Evolutionary conservation across 257 asterid species (phyloP).

Genomic region (Verbascum thapsus): DNA sequence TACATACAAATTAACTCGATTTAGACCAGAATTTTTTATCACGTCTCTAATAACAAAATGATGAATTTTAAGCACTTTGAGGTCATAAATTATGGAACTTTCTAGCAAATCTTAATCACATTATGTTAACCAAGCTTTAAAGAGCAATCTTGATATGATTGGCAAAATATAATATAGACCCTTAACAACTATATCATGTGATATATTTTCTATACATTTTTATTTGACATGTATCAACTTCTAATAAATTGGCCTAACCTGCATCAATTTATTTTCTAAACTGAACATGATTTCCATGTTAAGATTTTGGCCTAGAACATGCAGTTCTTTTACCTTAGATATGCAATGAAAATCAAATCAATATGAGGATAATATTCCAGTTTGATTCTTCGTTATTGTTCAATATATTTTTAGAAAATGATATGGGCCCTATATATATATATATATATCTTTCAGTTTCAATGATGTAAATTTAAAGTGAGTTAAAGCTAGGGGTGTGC

Average conservation of each 20-base stretch:
- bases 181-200: conserved; percentile 22
- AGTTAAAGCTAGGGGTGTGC: too few species aligned
- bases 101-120: conserved; percentile 27
- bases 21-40: too few species aligned
- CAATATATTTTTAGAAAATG: conserved; percentile 25
- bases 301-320: conserved; percentile 3
- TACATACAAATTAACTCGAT: too few species aligned
- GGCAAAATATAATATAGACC: conserved; percentile 10
- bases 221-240: conserved; percentile 6
- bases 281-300: conserved; percentile 22
- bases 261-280: conserved; percentile 11
- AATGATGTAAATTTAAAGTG: too few species aligned
- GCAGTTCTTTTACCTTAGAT: neutral
- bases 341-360: neutral
- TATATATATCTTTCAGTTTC: conserved; percentile 25
- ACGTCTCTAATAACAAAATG: too few species aligned
- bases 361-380: conserved; percentile 30
- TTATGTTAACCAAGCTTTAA: neutral
- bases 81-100: conserved; percentile 5
- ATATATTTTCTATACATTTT: too few species aligned
- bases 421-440: conserved; percentile 27
- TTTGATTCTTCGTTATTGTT: conserved; percentile 34
- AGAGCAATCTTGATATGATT: conserved; percentile 31
- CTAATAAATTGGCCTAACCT: conserved; percentile 25
- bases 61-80: neutral